Evolutionary conservation across 1,139 yeast genomes (phyloP).

Genomic region (Protomyces pachydermus): DNA sequence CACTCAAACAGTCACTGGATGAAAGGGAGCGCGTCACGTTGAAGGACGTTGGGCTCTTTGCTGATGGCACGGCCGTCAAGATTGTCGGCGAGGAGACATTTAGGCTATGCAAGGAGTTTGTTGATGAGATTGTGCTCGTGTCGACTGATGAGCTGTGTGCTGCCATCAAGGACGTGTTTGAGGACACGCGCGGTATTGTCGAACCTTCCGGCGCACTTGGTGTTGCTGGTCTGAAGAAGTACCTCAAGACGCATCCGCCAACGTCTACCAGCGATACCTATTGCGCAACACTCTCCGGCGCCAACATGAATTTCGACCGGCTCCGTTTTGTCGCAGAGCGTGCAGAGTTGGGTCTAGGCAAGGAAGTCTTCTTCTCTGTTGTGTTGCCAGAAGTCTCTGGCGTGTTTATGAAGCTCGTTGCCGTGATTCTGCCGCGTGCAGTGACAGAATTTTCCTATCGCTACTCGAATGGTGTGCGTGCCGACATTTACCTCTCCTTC

Average conservation of each 20-base stretch:
- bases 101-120: slow-evolving; percentile 67
- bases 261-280: slow-evolving; percentile 49
- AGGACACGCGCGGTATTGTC: slow-evolving; percentile 86
- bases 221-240: slow-evolving; percentile 89
- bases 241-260: slow-evolving; percentile 60
- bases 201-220: slow-evolving; percentile 97
- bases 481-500: slow-evolving; percentile 83
- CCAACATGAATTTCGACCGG: slow-evolving; percentile 96
- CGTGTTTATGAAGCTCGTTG: slow-evolving; percentile 70
- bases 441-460: slow-evolving; percentile 94
- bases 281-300: slow-evolving; percentile 86
- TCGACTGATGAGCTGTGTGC: slow-evolving; percentile 95
- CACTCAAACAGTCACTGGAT: slow-evolving; percentile 69
- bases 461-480: slow-evolving; percentile 49
- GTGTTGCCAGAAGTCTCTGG: slow-evolving; percentile 92
- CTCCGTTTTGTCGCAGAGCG: slow-evolving; percentile 95
- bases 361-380: slow-evolving; percentile 84
- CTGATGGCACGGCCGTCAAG: slow-evolving; percentile 99
- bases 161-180: slow-evolving; percentile 92
- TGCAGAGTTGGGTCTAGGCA: slow-evolving; percentile 95
- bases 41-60: slow-evolving; percentile 84
- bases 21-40: slow-evolving; percentile 53
- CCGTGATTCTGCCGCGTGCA: slow-evolving; percentile 73
- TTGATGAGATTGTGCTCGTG: slow-evolving; percentile 84
- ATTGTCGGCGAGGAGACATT: slow-evolving; percentile 86